These are phyloP conservation scores for Hippophae rhamnoides DNA, from an alignment of 306 rosid species.

Conservation along the genomic window DNA sequence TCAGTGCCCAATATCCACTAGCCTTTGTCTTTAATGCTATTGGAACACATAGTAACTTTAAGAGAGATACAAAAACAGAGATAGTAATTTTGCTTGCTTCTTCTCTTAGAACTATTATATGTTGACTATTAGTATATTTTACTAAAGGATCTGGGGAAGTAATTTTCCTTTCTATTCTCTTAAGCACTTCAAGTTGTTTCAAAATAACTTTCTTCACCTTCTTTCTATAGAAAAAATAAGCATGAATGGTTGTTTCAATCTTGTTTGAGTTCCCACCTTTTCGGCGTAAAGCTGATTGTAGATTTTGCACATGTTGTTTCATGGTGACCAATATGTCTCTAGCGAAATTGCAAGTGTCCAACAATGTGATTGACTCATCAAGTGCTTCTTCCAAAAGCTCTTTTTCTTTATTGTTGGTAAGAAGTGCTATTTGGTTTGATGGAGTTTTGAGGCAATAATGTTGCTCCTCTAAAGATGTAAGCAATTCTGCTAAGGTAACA, in stretches of 20 bases:
- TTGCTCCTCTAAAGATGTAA: conserved; percentile 39
- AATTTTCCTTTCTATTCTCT: conserved; percentile 21
- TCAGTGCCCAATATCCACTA: conserved; percentile 27
- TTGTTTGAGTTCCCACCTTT: conserved; percentile 19
- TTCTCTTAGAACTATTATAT: conserved; percentile 22
- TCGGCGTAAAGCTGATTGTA: conserved; percentile 26
- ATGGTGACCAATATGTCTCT: conserved; percentile 37
- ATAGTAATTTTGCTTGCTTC: conserved; percentile 21
- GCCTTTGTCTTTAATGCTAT: conserved; percentile 10
- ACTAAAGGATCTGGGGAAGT: conserved; percentile 7
- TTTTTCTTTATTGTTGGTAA: conserved; percentile 27
- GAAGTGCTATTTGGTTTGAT: conserved; percentile 36
- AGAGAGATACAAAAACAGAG: conserved; percentile 21
- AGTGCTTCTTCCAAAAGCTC: conserved; percentile 30
- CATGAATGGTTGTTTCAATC: conserved; percentile 4
- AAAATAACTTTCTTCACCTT: conserved; percentile 21
- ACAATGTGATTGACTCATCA: conserved; percentile 41
- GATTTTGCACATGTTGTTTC: conserved; percentile 43
- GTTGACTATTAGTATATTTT: conserved; percentile 4
- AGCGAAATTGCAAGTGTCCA: conserved; percentile 49
- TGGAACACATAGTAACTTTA: conserved; percentile 19
- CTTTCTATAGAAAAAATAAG: conserved; percentile 18
- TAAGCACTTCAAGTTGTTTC: conserved; percentile 25
- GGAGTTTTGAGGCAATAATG: conserved; percentile 27
- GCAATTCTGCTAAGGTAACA: conserved; percentile 39